Evolutionary conservation across 352 stramenopile genomes (phyloP).

Genomic region (Pythium aquatile): DNA sequence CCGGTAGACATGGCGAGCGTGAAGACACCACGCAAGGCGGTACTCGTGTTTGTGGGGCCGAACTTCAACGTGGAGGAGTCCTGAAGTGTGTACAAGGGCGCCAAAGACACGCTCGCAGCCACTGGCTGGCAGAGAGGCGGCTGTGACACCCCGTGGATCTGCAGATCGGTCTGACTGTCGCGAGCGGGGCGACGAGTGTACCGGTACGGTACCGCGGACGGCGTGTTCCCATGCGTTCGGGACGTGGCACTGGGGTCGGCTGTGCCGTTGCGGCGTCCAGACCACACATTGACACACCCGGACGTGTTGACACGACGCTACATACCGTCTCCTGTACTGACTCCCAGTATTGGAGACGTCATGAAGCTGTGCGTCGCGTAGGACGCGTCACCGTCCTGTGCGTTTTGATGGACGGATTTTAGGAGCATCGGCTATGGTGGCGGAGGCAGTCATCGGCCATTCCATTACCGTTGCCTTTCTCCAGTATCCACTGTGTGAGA

Average conservation of each 20-base stretch:
- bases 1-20: background rate
- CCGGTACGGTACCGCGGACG: background rate
- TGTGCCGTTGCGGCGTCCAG: background rate
- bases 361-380: background rate
- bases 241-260: background rate
- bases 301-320: background rate
- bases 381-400: background rate
- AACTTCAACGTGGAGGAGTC: background rate
- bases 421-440: background rate
- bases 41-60: too few species aligned
- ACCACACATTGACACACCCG: background rate
- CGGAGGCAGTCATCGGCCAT: background rate
- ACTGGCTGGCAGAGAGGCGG: background rate
- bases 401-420: background rate
- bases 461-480: background rate
- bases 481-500: background rate
- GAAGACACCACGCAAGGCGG: too few species aligned
- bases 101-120: constrained; percentile 1
- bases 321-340: too few species aligned
- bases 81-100: background rate
- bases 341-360: too few species aligned
- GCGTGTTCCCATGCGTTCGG: too few species aligned
- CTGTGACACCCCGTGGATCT: background rate
- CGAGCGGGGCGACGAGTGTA: background rate
- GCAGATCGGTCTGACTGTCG: background rate